Conservation (phyloP, 371 early-diverging fungal species). For the Dinochytrium kinnereticum region DNA sequence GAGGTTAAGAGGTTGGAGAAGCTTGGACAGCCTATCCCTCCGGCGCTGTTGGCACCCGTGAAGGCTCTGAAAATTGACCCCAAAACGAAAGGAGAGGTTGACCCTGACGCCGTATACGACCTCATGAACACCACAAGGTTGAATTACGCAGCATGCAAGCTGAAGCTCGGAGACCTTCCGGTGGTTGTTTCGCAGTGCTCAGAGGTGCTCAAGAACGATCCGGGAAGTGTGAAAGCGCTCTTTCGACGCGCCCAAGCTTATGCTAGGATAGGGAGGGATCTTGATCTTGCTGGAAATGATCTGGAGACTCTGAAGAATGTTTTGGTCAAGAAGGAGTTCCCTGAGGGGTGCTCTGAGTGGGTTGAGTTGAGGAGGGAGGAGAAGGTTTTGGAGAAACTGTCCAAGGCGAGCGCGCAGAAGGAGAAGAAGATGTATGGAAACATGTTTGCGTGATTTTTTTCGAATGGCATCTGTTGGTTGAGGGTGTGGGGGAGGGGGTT, state of each 20-base stretch:
- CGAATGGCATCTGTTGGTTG: not conserved
- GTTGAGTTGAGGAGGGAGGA: slow-evolving; percentile 41
- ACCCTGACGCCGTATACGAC: slow-evolving; percentile 52
- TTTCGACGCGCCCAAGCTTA: slow-evolving; percentile 43
- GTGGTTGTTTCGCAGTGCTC: slow-evolving; percentile 49
- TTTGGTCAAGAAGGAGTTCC: slow-evolving; percentile 14
- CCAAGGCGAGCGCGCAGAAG: slow-evolving; percentile 35
- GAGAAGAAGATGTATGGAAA: slow-evolving; percentile 51
- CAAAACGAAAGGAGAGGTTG: slow-evolving; percentile 37
- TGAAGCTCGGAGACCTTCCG: slow-evolving; percentile 53
- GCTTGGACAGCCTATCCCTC: slow-evolving; percentile 19
- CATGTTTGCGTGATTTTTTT: slow-evolving; percentile 39
- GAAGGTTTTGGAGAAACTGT: slow-evolving; percentile 37
- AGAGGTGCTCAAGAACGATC: slow-evolving; percentile 50
- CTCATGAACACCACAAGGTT: slow-evolving; percentile 43
- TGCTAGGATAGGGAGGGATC: slow-evolving; percentile 48
- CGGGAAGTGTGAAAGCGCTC: slow-evolving; percentile 39
- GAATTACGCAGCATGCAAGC: slow-evolving; percentile 55
- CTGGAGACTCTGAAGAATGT: slow-evolving; percentile 29
- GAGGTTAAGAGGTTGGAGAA: slow-evolving; percentile 20
- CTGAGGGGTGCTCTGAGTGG: slow-evolving; percentile 40
- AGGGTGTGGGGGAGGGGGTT: not conserved
- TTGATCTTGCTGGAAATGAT: slow-evolving; percentile 53
- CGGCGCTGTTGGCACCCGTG: not conserved
- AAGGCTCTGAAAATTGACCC: not conserved